Conservation (phyloP, 208 protist species). For the Trypanosoma caninum region DNA sequence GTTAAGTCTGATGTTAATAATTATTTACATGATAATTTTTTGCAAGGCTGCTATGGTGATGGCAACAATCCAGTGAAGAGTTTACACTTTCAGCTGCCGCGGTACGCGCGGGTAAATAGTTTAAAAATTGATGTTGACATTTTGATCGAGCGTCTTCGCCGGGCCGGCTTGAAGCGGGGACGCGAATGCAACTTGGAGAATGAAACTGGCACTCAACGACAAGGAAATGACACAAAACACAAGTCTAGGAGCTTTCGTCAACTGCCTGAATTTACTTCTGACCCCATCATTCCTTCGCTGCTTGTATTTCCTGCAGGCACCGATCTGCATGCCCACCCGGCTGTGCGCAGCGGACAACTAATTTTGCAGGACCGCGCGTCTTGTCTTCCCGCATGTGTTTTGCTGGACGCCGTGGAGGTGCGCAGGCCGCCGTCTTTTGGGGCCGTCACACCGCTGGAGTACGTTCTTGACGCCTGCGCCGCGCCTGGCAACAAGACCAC, state of each 20-base stretch:
- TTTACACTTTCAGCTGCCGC: constrained; percentile 36
- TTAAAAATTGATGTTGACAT: constrained; percentile 70
- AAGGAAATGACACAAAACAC: not conserved
- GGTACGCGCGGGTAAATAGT: constrained; percentile 89
- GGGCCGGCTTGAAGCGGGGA: constrained; percentile 24
- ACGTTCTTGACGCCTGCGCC: constrained; percentile 88
- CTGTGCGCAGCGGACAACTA: constrained; percentile 79
- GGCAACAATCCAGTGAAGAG: not conserved
- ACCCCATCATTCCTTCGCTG: constrained; percentile 69
- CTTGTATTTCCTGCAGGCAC: constrained; percentile 85
- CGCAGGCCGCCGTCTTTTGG: constrained; percentile 4
- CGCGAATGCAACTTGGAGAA: constrained; percentile 9
- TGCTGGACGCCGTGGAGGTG: constrained; percentile 68
- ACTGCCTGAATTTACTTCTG: constrained; percentile 63
- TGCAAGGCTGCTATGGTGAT: not conserved
- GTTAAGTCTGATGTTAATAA: not conserved
- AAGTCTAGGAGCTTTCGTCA: constrained; percentile 3
- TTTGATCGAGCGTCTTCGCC: constrained; percentile 59
- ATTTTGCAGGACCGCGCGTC: constrained; percentile 89
- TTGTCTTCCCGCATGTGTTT: constrained; percentile 86
- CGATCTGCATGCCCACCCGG: constrained; percentile 82
- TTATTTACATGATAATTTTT: not conserved
- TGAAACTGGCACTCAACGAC: not conserved
- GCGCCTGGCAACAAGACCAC: constrained; percentile 93
- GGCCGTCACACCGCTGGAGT: constrained; percentile 45